Evolutionary conservation across 257 asterid species (phyloP), one percentile per base, ranked within the genome.

Genomic region (Penstemon davidsonii): DNA sequence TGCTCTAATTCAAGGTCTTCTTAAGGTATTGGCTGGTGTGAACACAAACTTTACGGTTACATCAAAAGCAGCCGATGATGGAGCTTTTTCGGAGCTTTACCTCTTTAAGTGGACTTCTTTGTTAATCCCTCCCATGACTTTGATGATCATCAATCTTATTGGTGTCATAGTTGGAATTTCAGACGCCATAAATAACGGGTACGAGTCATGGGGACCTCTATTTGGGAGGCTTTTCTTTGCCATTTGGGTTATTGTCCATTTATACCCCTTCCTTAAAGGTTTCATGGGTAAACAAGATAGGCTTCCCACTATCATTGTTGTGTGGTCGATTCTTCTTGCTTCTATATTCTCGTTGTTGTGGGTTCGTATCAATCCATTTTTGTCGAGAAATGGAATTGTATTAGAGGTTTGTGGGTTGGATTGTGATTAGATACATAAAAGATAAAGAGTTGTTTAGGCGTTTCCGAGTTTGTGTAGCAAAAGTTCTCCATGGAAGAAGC

Each of bases 261-360:
- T 92, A 42, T 90, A 92, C 77, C 98, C 98, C 9, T 92, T 92
- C 95, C 95, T 92, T n/a, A 92, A 92, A 74, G 98, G 98, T 71
- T 71, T 85, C 81, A 88, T 92, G 98, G 98, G 97, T 62, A 90
- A 75, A 68, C 98, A 92, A 68, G 65, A 84, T 25, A 68, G 86
- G 11, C 79, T 92, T 58, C 98, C 98, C 11, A 92, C 98, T 2
- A 92, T 92, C 58, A 78, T 92, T 18, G 66, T 92, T n/a, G 98
- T 92, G 44, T 92, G 98, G 98, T 86, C 97, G 10, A 89, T 92
- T 78, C 97, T 92, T 67, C 85, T 92, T 18, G 98, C 98, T 64
- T 92, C 98, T 38, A 92, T 92, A 55, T 85, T 90, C 77, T 84
- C 98, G 36, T 75, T 92, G 75, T 46, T 92, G 52, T 92, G 98